A percentile compares a stretch with the other conserved stretches of the same genome.
phyloP scores from a whole-genome alignment of 2,329 filamentous ascomycete genomes.

The Fusarium oxysporum region DNA sequence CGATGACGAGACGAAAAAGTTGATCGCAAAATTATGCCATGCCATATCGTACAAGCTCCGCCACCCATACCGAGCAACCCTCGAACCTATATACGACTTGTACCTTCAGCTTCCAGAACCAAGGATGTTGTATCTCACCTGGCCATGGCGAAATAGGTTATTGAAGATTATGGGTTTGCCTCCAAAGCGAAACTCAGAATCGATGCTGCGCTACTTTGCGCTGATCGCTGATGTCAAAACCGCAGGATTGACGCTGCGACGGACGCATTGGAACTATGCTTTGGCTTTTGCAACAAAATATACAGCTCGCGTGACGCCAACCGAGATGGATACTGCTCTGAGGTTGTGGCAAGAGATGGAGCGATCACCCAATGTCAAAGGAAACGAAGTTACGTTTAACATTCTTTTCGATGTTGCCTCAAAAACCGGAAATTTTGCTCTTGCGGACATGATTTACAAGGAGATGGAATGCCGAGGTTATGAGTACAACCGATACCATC shows the following conservation, averaged over 20 bases:
- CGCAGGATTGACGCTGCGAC: conserved; percentile 75
- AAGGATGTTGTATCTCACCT: conserved; percentile 62
- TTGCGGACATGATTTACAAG: conserved; percentile 85
- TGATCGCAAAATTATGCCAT: conserved; percentile 54
- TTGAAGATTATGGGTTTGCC: conserved; percentile 76
- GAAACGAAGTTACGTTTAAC: conserved; percentile 88
- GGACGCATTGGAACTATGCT: conserved; percentile 84
- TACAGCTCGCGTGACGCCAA: conserved; percentile 70
- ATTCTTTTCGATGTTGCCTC: conserved; percentile 90
- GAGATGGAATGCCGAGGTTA: conserved; percentile 82
- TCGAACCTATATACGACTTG: conserved; percentile 60
- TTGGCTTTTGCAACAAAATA: conserved; percentile 83
- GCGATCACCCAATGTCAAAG: conserved; percentile 70
- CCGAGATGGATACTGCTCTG: conserved; percentile 70
- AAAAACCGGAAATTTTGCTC: conserved; percentile 83
- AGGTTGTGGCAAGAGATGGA: conserved; percentile 94
- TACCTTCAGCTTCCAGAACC: conserved; percentile 65
- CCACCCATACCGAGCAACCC: conserved; percentile 54
- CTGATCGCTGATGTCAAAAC: conserved; percentile 85
- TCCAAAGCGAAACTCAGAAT: conserved; percentile 64
- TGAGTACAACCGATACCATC: conserved; percentile 80
- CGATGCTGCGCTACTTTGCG: conserved; percentile 85
- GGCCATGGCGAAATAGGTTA: conserved; percentile 69
- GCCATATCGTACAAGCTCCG: conserved; percentile 57
- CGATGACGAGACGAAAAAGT: conserved; percentile 50